Percentiles rank a stretch among this genome's conserved stretches.
These are phyloP conservation scores for Fraxinus platypoda DNA, from an alignment of 305 asterid species.

Conservation along the genomic window DNA sequence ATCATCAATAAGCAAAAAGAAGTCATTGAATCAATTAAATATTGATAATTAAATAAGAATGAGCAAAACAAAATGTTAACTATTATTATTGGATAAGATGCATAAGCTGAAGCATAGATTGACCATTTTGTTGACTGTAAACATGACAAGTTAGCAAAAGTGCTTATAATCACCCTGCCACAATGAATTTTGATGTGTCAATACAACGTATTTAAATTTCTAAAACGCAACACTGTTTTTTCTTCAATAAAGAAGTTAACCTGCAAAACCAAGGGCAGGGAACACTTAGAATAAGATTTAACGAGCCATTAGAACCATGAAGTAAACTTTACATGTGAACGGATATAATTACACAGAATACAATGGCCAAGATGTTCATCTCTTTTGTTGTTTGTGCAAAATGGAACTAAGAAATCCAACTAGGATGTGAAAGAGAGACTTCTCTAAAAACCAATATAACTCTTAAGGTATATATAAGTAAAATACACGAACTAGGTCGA, in stretches of 20 bases:
- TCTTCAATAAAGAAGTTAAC: not conserved
- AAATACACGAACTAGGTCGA: not conserved
- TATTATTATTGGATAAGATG: not conserved
- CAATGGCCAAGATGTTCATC: not conserved
- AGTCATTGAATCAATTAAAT: not conserved
- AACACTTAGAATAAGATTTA: not conserved
- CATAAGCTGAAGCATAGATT: not conserved
- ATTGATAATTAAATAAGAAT: not conserved
- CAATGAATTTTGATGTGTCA: not conserved
- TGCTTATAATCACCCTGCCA: not conserved
- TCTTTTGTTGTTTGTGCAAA: not conserved
- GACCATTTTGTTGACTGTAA: not conserved
- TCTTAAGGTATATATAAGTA: not conserved
- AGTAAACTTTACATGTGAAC: not conserved
- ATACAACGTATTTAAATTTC: not conserved
- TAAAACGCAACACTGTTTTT: not conserved
- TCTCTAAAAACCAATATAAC: not conserved
- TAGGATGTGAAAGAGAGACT: not conserved
- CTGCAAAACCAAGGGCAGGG: not conserved
- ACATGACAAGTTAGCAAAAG: not conserved
- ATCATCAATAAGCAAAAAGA: not conserved
- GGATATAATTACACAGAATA: not conserved
- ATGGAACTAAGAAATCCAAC: not conserved
- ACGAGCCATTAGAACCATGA: not conserved
- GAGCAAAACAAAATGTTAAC: not conserved